Evolutionary conservation across 2,329 filamentous ascomycete genomes (phyloP).

Genomic region (Phialemonium atrogriseum): DNA sequence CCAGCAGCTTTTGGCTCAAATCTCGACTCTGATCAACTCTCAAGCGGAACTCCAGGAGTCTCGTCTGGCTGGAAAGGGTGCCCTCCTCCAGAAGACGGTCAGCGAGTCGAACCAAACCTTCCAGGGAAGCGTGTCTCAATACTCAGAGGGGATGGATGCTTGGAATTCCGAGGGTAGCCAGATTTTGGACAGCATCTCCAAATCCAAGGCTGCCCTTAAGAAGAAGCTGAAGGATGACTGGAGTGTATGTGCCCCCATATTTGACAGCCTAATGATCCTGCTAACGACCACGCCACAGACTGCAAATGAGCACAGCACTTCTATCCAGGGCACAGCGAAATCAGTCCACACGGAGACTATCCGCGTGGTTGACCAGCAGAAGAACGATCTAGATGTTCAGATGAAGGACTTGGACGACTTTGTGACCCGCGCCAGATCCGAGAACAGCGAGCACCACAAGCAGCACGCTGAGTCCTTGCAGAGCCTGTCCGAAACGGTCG

Average conservation of each 20-base stretch:
- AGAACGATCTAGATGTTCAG: conserved; percentile 77
- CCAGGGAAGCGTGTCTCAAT: conserved; percentile 55
- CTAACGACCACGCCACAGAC: conserved; percentile 30
- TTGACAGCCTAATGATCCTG: conserved; percentile 17
- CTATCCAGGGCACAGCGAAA: conserved; percentile 74
- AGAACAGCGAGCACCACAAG: conserved; percentile 72
- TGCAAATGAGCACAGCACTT: conserved; percentile 72
- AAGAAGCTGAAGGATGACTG: conserved; percentile 79
- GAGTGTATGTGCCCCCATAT: conserved; percentile 56
- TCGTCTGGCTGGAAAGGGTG: conserved; percentile 57
- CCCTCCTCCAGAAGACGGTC: conserved; percentile 56
- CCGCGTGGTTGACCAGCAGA: conserved; percentile 81
- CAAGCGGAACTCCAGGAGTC: conserved; percentile 67
- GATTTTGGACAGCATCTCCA: conserved; percentile 62
- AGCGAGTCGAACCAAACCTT: conserved; percentile 55
- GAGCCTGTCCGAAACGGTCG: conserved; percentile 57
- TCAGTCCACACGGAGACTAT: conserved; percentile 88
- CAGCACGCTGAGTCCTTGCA: conserved; percentile 60
- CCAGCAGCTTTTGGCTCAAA: conserved; percentile 64
- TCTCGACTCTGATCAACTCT: conserved; percentile 65
- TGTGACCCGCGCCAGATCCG: conserved; percentile 68
- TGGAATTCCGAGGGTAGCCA: conserved; percentile 65
- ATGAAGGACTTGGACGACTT: conserved; percentile 89
- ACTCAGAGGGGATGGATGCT: conserved; percentile 61
- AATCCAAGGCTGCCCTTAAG: conserved; percentile 71